A percentile compares a stretch with the other conserved stretches of the same genome.
Evolutionary conservation across 345 rosid genomes (phyloP).

Genomic region (Brassica nigra): DNA sequence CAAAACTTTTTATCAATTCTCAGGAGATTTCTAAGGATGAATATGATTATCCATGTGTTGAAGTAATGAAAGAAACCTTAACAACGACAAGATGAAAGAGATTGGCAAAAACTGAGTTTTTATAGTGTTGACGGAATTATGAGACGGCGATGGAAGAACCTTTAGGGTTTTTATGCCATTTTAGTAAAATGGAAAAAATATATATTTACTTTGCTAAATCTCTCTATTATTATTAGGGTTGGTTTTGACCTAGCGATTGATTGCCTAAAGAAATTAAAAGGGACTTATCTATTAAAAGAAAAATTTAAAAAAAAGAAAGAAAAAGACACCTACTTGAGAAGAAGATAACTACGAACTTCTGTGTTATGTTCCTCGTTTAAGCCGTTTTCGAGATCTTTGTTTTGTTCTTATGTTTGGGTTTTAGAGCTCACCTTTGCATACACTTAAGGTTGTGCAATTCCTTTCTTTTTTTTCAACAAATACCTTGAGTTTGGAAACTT

Average conservation of each 20-base stretch:
- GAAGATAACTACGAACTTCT: slow-evolving; percentile 31
- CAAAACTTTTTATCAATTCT: slow-evolving; percentile 44
- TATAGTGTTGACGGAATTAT: slow-evolving; percentile 55
- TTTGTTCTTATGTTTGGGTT: neutral
- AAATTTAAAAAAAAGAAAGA: neutral
- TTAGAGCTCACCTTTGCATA: neutral
- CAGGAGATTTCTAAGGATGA: neutral
- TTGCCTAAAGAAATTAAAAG: neutral
- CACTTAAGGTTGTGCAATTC: neutral
- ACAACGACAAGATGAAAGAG: slow-evolving; percentile 28
- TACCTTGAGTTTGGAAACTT: neutral
- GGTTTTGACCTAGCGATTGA: slow-evolving; percentile 36
- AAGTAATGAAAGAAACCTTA: slow-evolving; percentile 25
- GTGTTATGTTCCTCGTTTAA: slow-evolving; percentile 2
- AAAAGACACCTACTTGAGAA: neutral
- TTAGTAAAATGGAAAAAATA: slow-evolving; percentile 4
- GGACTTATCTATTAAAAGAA: neutral
- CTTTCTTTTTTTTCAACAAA: neutral
- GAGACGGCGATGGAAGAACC: slow-evolving; percentile 94
- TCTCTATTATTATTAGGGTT: neutral
- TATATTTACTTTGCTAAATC: no score
- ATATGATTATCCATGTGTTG: slow-evolving; percentile 14
- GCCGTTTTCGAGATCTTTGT: neutral
- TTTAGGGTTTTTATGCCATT: slow-evolving; percentile 82
- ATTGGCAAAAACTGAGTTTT: slow-evolving; percentile 13